Conservation (phyloP, 768 basidiomycete genomes). For the Leucocoprinus birnbaumii region DNA sequence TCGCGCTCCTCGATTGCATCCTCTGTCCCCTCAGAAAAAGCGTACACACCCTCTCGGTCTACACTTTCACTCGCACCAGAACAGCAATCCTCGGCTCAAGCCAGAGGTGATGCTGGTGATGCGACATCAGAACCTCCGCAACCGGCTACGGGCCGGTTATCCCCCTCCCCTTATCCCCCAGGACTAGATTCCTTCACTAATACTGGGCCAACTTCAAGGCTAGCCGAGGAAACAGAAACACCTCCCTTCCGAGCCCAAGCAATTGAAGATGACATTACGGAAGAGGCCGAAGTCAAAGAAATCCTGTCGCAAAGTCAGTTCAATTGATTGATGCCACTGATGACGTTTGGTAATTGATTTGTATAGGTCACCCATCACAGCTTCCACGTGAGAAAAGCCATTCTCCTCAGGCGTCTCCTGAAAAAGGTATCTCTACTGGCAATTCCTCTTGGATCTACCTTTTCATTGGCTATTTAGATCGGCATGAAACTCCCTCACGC, state of each 20-base stretch:
- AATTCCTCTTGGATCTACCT: neutral
- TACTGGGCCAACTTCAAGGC: neutral
- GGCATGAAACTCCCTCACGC: neutral
- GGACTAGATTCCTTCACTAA: neutral
- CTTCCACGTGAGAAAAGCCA: neutral
- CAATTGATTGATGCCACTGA: neutral
- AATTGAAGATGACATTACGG: neutral
- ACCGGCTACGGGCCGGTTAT: neutral
- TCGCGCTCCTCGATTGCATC: conserved; percentile 63
- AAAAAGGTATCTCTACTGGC: neutral
- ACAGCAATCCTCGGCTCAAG: neutral
- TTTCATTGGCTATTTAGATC: neutral
- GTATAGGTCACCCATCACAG: conserved; percentile 6
- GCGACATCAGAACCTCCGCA: neutral
- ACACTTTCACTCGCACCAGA: conserved; percentile 10
- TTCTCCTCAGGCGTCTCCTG: neutral
- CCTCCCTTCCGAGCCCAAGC: neutral
- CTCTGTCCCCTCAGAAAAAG: conserved; percentile 39
- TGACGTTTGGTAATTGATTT: conserved; percentile 5
- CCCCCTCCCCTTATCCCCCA: conserved; percentile 1
- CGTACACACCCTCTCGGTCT: conserved; percentile 20
- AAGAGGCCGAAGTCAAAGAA: conserved; percentile 5
- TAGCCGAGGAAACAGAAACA: neutral
- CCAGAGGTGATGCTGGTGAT: neutral
- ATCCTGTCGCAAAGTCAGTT: conserved; percentile 11